Conservation (phyloP, 2,329 filamentous ascomycete genomes). For the Aspergillus proliferans region DNA sequence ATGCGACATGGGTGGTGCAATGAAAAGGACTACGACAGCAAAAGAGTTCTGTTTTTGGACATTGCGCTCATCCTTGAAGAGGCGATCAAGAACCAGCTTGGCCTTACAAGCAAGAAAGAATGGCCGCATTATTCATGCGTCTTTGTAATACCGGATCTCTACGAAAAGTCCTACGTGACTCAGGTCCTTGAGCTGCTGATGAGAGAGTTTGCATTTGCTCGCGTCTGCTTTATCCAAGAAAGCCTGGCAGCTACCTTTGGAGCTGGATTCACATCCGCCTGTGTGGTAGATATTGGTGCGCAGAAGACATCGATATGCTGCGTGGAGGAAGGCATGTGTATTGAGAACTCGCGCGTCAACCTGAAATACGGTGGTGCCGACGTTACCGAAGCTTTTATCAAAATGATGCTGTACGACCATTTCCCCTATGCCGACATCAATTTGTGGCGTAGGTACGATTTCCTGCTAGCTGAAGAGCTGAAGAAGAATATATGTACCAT, state of each 20-base stretch:
- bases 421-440: slow-evolving; percentile 97
- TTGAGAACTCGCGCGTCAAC: slow-evolving; percentile 92
- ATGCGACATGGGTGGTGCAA: slow-evolving; percentile 82
- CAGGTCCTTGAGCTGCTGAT: slow-evolving; percentile 78
- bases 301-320: slow-evolving; percentile 97
- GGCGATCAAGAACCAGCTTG: slow-evolving; percentile 78
- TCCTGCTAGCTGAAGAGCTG: slow-evolving; percentile 85
- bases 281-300: slow-evolving; percentile 91
- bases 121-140: slow-evolving; percentile 92
- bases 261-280: slow-evolving; percentile 87
- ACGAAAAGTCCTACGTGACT: slow-evolving; percentile 89
- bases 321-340: slow-evolving; percentile 89
- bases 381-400: slow-evolving; percentile 88
- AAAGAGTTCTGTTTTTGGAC: slow-evolving; percentile 76
- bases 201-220: slow-evolving; percentile 80
- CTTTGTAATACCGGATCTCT: slow-evolving; percentile 94
- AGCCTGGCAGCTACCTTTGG: slow-evolving; percentile 92
- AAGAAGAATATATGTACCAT: slow-evolving; percentile 92
- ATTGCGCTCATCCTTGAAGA: slow-evolving; percentile 82
- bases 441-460: slow-evolving; percentile 81
- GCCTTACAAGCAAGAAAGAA: slow-evolving; percentile 67
- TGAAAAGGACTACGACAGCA: slow-evolving; percentile 76
- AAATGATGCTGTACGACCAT: slow-evolving; percentile 95
- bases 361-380: slow-evolving; percentile 90
- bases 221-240: slow-evolving; percentile 92